These are phyloP conservation scores for Ensete ventricosum DNA, from an alignment of 176 grass and related monocot genomes.

Conservation along the genomic window DNA sequence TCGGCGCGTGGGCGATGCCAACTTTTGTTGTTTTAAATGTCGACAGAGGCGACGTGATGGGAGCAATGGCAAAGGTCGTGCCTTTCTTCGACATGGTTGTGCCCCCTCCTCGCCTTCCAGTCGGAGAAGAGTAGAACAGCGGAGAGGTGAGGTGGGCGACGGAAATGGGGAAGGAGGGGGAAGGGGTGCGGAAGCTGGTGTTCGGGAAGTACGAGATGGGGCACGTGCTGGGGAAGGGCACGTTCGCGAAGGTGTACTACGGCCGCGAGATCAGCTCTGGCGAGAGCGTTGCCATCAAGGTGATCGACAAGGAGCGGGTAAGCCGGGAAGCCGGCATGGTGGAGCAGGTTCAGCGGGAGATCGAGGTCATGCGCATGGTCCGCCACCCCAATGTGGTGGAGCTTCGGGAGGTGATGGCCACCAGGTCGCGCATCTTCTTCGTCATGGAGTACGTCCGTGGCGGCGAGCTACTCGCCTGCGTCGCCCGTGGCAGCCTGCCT, in stretches of 20 bases:
- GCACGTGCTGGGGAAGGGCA: conserved; percentile 62
- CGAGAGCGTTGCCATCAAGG: conserved; percentile 76
- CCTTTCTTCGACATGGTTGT: too few species aligned
- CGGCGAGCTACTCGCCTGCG: conserved; percentile 60
- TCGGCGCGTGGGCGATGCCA: too few species aligned
- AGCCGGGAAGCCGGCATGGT: conserved; percentile 46
- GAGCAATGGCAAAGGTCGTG: too few species aligned
- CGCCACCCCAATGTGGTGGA: conserved; percentile 80
- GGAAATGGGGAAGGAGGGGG: background rate
- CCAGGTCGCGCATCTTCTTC: conserved; percentile 65
- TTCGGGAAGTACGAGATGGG: conserved; percentile 81
- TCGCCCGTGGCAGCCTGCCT: conserved; percentile 36
- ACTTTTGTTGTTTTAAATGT: too few species aligned
- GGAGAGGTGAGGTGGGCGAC: conserved; percentile 20
- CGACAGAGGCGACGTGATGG: too few species aligned
- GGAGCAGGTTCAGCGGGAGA: conserved; percentile 81
- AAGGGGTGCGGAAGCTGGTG: conserved; percentile 30
- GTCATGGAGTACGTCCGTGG: conserved; percentile 87
- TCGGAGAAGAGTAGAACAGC: background rate
- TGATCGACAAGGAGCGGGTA: conserved; percentile 73
- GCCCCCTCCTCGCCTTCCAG: too few species aligned
- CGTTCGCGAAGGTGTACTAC: conserved; percentile 81
- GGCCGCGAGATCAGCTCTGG: conserved; percentile 39
- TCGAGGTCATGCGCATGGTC: conserved; percentile 81
- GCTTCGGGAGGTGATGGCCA: conserved; percentile 79